Percentiles rank a stretch among this genome's conserved stretches.
phyloP scores from a whole-genome alignment of 805 yeast species.

The Peterozyma toletana region DNA sequence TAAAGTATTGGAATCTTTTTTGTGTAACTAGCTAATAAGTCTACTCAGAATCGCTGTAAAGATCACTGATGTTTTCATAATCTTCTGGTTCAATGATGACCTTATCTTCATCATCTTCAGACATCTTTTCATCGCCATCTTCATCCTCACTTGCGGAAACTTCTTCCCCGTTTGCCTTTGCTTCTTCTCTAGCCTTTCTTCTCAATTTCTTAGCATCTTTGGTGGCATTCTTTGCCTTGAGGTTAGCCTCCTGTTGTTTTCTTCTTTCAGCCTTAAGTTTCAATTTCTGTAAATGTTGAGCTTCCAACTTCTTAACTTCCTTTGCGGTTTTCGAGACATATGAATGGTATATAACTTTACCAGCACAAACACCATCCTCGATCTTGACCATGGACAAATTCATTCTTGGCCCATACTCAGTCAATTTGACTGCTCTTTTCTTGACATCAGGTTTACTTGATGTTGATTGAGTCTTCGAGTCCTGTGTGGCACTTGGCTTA shows the following conservation, averaged over 20 bases:
- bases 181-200: constrained; percentile 18
- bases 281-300: constrained; percentile 14
- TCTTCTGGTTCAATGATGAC: constrained; percentile 32
- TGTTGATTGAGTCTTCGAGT: constrained; percentile 13
- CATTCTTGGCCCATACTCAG: constrained; percentile 91
- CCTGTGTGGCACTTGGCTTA: constrained; percentile 14
- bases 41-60: constrained; percentile 24
- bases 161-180: constrained; percentile 20
- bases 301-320: constrained; percentile 20
- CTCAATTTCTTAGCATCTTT: constrained; percentile 12
- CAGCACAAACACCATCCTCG: constrained; percentile 86
- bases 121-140: not conserved
- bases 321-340: constrained; percentile 49
- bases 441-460: constrained; percentile 19
- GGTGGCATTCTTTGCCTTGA: constrained; percentile 14
- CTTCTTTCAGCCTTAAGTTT: constrained; percentile 17
- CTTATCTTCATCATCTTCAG: constrained; percentile 16
- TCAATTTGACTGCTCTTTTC: constrained; percentile 84
- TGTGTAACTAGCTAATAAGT: too few relatives aligned
- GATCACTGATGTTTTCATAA: constrained; percentile 46
- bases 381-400: constrained; percentile 71
- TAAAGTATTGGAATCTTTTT: too few relatives aligned
- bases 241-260: constrained; percentile 5
- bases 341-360: constrained; percentile 83
- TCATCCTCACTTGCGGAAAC: constrained; percentile 23